Base-by-base conservation (phyloP, 2,329 filamentous ascomycete genomes). In the Cladophialophora exuberans region DNA sequence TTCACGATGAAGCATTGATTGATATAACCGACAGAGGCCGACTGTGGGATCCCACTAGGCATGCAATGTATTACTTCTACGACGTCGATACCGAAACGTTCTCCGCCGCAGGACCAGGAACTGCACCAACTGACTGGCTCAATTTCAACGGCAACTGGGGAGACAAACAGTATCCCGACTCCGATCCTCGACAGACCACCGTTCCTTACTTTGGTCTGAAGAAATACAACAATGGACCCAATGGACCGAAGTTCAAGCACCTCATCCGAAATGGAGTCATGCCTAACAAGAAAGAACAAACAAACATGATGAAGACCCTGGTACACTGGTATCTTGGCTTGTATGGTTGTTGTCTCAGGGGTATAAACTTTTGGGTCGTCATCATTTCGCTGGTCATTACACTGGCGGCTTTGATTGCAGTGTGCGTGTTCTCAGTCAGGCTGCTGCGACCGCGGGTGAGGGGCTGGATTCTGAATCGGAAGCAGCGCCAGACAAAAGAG, bases 201-300 rank as follows among this genome's bases (percentile, higher is more conserved):
- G 97, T 95, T 80, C 83, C 90, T 28, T 86, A 97, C 60, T 89
- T 92, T 52, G 91, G 91, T 0, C 88, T 97, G 69, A 96, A 96
- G 65, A 92, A 97, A 72, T 97, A 96, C 69, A 89, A 96, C 20
- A 90, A 88, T 39, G 93, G 94, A 0, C 93, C 93, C 0, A 73
- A 87, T 4, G 94, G 93, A 0, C 93, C 93, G 3, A 84, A 88
- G 60, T 94, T 87, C 78, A 97, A 97, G 79, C 87, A 88, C 59
- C 76, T 97, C 46, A 83, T 84, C 10, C 80, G 91, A 30, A 79
- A 80, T 84, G 86, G 68, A 81, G 95, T 49, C 96, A 90, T 66
- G 86, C 62, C 67, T 2, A 70, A 72, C 33, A 71, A 72, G n/a
- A 71, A 73, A 13, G 68, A 76, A 11, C 50, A 48, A 31, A 15